Base-by-base conservation (phyloP, 768 basidiomycete species). In the Nevesoporus exiguus region DNA sequence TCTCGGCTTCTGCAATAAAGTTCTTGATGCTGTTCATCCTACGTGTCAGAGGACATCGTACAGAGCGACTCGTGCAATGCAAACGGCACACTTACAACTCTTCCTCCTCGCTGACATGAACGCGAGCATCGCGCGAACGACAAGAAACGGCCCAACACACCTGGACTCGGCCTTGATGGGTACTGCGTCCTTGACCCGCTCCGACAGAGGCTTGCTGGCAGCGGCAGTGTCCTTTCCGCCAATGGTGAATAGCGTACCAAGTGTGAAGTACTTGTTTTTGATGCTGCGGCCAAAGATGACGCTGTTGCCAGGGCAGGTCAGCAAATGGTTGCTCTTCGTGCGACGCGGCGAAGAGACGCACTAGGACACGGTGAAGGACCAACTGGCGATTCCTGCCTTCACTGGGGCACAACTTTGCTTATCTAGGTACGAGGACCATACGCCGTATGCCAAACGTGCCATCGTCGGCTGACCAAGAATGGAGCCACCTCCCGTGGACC, bases 1-100 rank as follows among this genome's bases (percentile, higher is more conserved):
- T 90, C 78, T 92, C 90, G 44, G 90, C 90, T 66, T 90, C 89
- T 52, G 80, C 83, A 56, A 93, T 80, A 67, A 89, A 93, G 47
- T 84, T 84, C 69, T 80, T 77, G 74, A 93, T 90, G 68, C 90
- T 93, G 75, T 77, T 65, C 60, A 75, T 72, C 78, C 80, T 81
- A 67, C 71, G 55, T 71, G 74, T 81, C 62, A 65, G 66, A 66
- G 51, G 51, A 54, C 68, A 63, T 63, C 70, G 64, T 71, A 65
- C 66, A 62, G 61, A 61, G 62, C 51, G 36, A 55, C 49, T 25
- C 21, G 34, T 51, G 21, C 34, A 36, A 19, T 54, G 34, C 33
- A 60, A 56, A 47, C 34, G 33, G 37, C 41, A 60, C 68, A 82
- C 81, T 71, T 74, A 93, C 90, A 93, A 93, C 59, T 84, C 77